Base-by-base conservation (phyloP, 2,329 filamentous ascomycete genomes). In the Calonectria pauciramosa region DNA sequence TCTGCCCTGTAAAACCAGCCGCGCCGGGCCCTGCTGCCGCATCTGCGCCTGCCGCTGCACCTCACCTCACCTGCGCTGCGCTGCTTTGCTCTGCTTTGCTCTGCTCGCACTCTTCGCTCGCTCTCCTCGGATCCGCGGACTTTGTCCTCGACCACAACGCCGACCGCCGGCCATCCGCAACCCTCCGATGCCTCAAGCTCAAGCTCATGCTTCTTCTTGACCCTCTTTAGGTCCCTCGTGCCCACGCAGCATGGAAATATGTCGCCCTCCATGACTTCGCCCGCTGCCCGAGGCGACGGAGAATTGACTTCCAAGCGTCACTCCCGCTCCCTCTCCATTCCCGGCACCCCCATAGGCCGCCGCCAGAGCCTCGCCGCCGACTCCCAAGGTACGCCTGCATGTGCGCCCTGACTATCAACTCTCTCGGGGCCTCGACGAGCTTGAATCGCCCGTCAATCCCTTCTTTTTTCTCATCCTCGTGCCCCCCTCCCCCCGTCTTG, bases 221-320 rank as follows among this genome's bases (percentile, higher is more conserved):
- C 59, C 75, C 74, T 80, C 76, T 78, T 78, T 77, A 78, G 77
- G 74, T 69, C 56, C 68, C 73, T 68, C 23, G 63, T 74, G 72
- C 80, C 76, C 73, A 78, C 77, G 70, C 83, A 85, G 82, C 75
- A 85, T 85, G 84, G 84, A 80, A 85, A 85, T 51, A 85, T 85
- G 84, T 79, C 82, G 73, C 74, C 79, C 72, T 81, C 78, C 66
- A 76, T 81, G 75, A 75, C 81, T 76, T 81, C 80, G 76, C 76
- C 79, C 78, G 75, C 78, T 72, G 52, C 75, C 51, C 73, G 74
- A 67, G 81, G 77, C 77, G 80, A 84, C 67, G 78, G 77, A 80
- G 79, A 81, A 76, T 77, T 76, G 76, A 76, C 76, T 49, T 65
- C 60, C 60, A 65, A 72, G 74, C 75, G 74, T 49, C 75, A 82